A percentile compares a stretch with the other conserved stretches of the same genome.
These are phyloP conservation scores for Chlorella sp. DNA, from an alignment of 139 green algal species.

Conservation along the genomic window DNA sequence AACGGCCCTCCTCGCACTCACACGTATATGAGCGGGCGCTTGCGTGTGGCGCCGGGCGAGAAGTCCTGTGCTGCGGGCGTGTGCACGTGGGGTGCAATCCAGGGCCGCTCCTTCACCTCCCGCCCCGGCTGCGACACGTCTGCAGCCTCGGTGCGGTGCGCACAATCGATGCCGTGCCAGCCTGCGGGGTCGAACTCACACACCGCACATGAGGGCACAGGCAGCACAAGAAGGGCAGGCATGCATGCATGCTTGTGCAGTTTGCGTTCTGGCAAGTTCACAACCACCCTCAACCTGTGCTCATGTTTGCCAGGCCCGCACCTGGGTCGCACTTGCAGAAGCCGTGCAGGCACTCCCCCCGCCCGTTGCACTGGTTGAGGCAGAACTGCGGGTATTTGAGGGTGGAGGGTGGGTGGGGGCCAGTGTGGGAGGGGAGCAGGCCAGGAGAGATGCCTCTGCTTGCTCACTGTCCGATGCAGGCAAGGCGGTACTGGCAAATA, in stretches of 20 bases:
- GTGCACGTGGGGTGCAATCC: constrained; percentile 6
- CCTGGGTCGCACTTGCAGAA: constrained; percentile 68
- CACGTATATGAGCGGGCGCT: constrained; percentile 33
- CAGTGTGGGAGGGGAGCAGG: too few species aligned
- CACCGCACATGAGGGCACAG: neutral
- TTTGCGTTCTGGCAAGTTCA: neutral
- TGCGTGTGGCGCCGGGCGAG: neutral
- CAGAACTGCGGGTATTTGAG: constrained; percentile 52
- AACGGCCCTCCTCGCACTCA: neutral
- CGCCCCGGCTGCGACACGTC: neutral
- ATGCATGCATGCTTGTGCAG: neutral
- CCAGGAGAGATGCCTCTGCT: too few species aligned
- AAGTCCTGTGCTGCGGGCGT: constrained; percentile 9
- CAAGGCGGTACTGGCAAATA: too few species aligned
- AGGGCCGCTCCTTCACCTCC: constrained; percentile 2
- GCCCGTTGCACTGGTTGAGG: constrained; percentile 63
- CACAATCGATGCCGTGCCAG: constrained; percentile 65
- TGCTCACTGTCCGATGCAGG: too few species aligned
- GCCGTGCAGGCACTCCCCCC: constrained; percentile 57
- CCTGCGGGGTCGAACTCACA: neutral
- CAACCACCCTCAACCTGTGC: neutral
- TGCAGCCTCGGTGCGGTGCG: constrained; percentile 27
- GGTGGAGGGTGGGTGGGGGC: too few species aligned
- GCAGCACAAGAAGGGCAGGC: neutral
- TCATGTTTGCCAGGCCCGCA: neutral